These are phyloP conservation scores for Phytophthora ramorum DNA, from an alignment of 352 stramenopile genomes.

Conservation along the genomic window DNA sequence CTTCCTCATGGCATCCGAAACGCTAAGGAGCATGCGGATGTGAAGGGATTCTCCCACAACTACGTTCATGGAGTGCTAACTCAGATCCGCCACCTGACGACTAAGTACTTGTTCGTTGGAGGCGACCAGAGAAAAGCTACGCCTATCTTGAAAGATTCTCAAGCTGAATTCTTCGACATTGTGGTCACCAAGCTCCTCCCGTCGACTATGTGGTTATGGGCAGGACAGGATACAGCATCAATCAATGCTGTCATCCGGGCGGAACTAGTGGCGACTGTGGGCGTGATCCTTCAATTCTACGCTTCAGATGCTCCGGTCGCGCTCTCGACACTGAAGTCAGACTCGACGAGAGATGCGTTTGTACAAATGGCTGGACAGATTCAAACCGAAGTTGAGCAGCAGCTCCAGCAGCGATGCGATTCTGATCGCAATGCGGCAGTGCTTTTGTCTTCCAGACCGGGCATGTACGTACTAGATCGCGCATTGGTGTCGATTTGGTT, in stretches of 20 bases:
- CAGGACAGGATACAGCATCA: slow-evolving; percentile 21
- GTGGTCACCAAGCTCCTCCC: slow-evolving; percentile 46
- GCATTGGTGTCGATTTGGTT: slow-evolving; percentile 63
- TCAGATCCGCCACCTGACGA: slow-evolving; percentile 62
- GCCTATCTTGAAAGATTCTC: slow-evolving; percentile 8
- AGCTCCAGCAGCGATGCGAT: slow-evolving; percentile 42
- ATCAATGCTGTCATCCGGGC: slow-evolving; percentile 53
- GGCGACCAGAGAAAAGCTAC: slow-evolving; percentile 12
- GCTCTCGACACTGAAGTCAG: slow-evolving; percentile 17
- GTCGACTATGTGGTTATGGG: slow-evolving; percentile 59
- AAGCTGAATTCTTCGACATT: slow-evolving; percentile 37
- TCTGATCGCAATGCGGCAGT: slow-evolving; percentile 16
- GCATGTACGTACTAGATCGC: slow-evolving; percentile 55
- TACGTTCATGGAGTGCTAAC: slow-evolving; percentile 68
- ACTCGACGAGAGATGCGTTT: slow-evolving; percentile 18
- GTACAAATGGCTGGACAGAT: slow-evolving; percentile 21
- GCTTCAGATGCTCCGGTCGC: slow-evolving; percentile 8
- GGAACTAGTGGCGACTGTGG: slow-evolving; percentile 59
- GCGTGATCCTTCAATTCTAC: slow-evolving; percentile 49
- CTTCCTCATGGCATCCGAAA: slow-evolving; percentile 49
- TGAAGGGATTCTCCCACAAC: slow-evolving; percentile 52
- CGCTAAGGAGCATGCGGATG: not conserved
- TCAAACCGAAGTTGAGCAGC: slow-evolving; percentile 35
- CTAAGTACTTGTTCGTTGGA: slow-evolving; percentile 42
- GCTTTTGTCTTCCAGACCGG: slow-evolving; percentile 36